These are phyloP conservation scores for Colletotrichum musae DNA, from an alignment of 2,329 filamentous ascomycete species.

Conservation along the genomic window DNA sequence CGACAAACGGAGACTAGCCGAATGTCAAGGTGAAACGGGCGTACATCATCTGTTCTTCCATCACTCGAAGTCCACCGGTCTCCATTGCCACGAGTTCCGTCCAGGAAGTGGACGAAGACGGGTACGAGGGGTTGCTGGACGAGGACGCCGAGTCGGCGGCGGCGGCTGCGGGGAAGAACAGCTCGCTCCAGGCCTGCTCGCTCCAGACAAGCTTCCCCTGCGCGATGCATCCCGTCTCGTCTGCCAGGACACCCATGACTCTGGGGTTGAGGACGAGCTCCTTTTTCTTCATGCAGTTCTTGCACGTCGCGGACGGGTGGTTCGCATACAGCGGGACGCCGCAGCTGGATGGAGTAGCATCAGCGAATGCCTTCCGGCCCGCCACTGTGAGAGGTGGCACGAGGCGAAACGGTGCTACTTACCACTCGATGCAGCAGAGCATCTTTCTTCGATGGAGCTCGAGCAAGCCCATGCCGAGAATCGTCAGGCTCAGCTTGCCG, in stretches of 20 bases:
- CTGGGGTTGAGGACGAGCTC: constrained; percentile 56
- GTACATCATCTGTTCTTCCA: constrained; percentile 67
- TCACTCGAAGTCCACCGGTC: constrained; percentile 57
- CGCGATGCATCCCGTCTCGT: constrained; percentile 70
- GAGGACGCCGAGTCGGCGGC: not conserved
- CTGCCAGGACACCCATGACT: constrained; percentile 56
- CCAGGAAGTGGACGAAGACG: constrained; percentile 50
- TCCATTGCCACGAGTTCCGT: constrained; percentile 46
- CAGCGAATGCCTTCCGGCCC: constrained; percentile 4
- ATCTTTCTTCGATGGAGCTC: constrained; percentile 49
- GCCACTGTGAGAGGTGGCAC: not conserved
- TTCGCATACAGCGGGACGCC: constrained; percentile 69
- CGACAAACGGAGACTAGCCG: constrained; percentile 62
- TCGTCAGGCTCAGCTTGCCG: constrained; percentile 55
- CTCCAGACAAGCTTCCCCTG: constrained; percentile 68
- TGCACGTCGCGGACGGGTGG: constrained; percentile 53
- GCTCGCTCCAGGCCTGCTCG: constrained; percentile 63
- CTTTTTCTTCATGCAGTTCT: constrained; percentile 51
- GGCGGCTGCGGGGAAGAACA: constrained; percentile 47
- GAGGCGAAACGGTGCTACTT: constrained; percentile 21
- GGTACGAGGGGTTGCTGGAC: not conserved
- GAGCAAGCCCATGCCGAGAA: constrained; percentile 50
- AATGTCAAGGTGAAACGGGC: constrained; percentile 68
- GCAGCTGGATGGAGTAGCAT: constrained; percentile 56
- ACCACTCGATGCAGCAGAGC: constrained; percentile 60